Base-by-base conservation (phyloP, 208 protist genomes). In the Histomonas meleagridis region DNA sequence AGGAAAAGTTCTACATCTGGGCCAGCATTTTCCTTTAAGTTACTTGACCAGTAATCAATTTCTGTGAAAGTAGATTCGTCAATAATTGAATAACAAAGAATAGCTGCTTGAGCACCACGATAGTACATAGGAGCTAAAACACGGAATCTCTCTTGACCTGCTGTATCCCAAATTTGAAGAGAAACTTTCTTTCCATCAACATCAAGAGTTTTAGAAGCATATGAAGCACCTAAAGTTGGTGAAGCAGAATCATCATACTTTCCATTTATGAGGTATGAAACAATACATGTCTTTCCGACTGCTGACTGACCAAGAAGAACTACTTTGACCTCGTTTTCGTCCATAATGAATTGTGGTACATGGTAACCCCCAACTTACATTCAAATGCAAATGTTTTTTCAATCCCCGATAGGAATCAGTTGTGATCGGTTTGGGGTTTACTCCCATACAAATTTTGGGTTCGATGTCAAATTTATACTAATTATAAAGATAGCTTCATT, bases 61-160 rank as follows among this genome's bases (percentile, higher is more conserved):
- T 86, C 76, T 38, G 14, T 26, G 76, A 60, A 86, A 12, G 76
- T 60, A 62, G 81, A 90, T 14, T 21, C 38, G 16, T 91, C 90
- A 48, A 86, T 93, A 38, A 95, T 93, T 26, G 93, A 92, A 90
- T 93, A 95, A 40, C 94, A 93, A 23, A 95, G 62, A 62, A 95
- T 92, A 28, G 94, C 94, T 2, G 94, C 93, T 21, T 91, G 92
- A 35, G 94, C 93, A 49, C 92, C 93, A 53, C 92, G 92, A 92
- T 95, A 95, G 79, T 95, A 95, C 91, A 95, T 94, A 14, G 94
- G 94, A 35, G 94, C 93, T 69, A 95, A 70, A 51, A 72, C 78
- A 43, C 76, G 70, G 90, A 91, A 94, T 76, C 92, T 91, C 81
- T 94, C 93, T 55, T 93, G 92, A 26, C 92, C 92, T 12, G 92